These are phyloP conservation scores for Malus asiatica DNA, from an alignment of 306 rosid genomes.

Conservation along the genomic window DNA sequence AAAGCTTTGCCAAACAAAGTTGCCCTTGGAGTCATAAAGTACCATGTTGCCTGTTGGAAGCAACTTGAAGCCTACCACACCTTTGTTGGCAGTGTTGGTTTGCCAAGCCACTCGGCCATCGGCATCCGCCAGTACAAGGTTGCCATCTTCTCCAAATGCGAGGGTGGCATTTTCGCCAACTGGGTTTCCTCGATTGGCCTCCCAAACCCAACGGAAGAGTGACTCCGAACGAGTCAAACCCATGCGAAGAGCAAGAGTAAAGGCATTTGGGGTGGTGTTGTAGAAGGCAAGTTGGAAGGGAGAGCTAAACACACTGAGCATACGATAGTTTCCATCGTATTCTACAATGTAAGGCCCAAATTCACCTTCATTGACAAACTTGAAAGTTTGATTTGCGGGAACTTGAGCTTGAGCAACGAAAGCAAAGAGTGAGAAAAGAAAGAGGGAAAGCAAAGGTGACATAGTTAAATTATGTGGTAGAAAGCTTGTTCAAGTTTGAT, in stretches of 20 bases:
- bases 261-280: constrained; percentile 63
- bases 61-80: constrained; percentile 49
- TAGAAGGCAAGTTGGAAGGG: constrained; percentile 62
- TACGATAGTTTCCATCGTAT: constrained; percentile 42
- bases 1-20: constrained; percentile 47
- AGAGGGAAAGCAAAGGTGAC: too few species aligned
- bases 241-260: constrained; percentile 58
- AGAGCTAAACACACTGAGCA: constrained; percentile 15
- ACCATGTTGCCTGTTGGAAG: constrained; percentile 61
- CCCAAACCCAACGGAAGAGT: constrained; percentile 68
- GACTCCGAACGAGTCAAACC: constrained; percentile 42
- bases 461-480: background rate
- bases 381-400: constrained; percentile 48
- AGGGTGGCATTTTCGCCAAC: constrained; percentile 49
- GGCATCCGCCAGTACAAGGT: constrained; percentile 51
- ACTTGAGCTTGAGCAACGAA: constrained; percentile 32
- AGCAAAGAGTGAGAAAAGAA: background rate
- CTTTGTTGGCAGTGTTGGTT: constrained; percentile 50
- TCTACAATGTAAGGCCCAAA: constrained; percentile 40
- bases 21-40: constrained; percentile 34
- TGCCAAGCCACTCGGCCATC: constrained; percentile 63
- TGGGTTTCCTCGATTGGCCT: constrained; percentile 32
- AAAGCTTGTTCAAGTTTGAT: background rate
- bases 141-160: constrained; percentile 41
- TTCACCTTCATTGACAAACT: constrained; percentile 40